phyloP scores from a whole-genome alignment of 129 eudicot species.

The Flaveria sonorensis region DNA sequence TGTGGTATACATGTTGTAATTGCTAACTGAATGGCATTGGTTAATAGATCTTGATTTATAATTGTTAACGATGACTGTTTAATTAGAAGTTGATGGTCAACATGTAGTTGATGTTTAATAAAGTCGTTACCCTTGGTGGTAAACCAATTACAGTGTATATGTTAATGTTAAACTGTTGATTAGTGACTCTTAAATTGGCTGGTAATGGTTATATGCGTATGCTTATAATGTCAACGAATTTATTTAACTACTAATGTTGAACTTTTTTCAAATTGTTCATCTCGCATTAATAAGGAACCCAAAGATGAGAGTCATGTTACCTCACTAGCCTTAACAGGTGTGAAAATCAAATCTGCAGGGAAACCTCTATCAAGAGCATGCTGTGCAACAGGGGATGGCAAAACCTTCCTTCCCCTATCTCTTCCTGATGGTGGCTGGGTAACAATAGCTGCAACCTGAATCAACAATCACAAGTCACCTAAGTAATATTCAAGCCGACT shows the following conservation, averaged over 20 bases:
- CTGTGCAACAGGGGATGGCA: slow-evolving; percentile 95
- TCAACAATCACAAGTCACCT: slow-evolving; percentile 14
- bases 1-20: slow-evolving; percentile 1
- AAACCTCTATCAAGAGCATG: slow-evolving; percentile 88
- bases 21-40: background rate
- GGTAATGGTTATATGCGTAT: background rate
- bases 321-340: slow-evolving; percentile 85
- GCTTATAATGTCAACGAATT: background rate
- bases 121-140: slow-evolving; percentile 7
- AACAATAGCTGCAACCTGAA: slow-evolving; percentile 83
- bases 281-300: background rate
- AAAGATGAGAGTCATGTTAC: slow-evolving; percentile 38
- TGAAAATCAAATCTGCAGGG: slow-evolving; percentile 76
- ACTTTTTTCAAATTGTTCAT: background rate
- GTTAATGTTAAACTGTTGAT: background rate
- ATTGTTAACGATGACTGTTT: background rate
- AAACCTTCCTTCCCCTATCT: slow-evolving; percentile 80
- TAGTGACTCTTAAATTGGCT: background rate
- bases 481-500: background rate
- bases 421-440: slow-evolving; percentile 93
- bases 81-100: background rate
- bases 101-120: background rate
- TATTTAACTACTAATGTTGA: background rate
- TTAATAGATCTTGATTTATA: background rate
- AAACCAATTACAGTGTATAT: background rate